Percentiles rank a stretch among this genome's conserved stretches.
Evolutionary conservation across 805 yeast species (phyloP).

Genomic region (Tetrapisispora fleetii): DNA sequence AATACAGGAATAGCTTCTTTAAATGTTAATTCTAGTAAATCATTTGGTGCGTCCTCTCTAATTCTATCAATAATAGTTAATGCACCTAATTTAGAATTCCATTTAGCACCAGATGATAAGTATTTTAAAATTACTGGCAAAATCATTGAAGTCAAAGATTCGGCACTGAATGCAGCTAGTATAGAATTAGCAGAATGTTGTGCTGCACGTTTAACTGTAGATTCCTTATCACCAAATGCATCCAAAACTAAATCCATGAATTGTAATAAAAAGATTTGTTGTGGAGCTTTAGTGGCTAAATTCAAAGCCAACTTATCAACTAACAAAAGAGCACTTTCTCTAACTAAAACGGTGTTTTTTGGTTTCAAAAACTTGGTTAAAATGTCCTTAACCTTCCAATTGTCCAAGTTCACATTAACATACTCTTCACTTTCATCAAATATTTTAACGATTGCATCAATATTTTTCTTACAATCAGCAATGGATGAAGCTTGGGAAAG

Average conservation of each 20-base stretch:
- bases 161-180: constrained; percentile 60
- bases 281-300: constrained; percentile 59
- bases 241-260: constrained; percentile 60
- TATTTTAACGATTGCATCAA: constrained; percentile 36
- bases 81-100: constrained; percentile 84
- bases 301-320: constrained; percentile 48
- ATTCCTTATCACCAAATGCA: constrained; percentile 76
- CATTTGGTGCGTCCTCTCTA: constrained; percentile 72
- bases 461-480: constrained; percentile 29
- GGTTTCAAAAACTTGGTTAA: constrained; percentile 58
- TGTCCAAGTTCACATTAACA: constrained; percentile 38
- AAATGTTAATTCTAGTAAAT: constrained; percentile 74
- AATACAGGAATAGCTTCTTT: constrained; percentile 71
- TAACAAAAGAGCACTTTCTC: constrained; percentile 68
- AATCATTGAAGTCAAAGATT: constrained; percentile 66
- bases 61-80: constrained; percentile 63
- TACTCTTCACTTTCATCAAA: constrained; percentile 29
- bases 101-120: constrained; percentile 74
- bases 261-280: constrained; percentile 62
- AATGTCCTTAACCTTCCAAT: constrained; percentile 58
- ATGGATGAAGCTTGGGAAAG: constrained; percentile 27
- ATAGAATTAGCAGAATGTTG: constrained; percentile 64
- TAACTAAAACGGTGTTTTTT: constrained; percentile 60
- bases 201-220: constrained; percentile 77
- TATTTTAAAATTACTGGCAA: constrained; percentile 52